Conservation (phyloP, 495 filamentous ascomycete species). For the Annulohypoxylon moriforme region DNA sequence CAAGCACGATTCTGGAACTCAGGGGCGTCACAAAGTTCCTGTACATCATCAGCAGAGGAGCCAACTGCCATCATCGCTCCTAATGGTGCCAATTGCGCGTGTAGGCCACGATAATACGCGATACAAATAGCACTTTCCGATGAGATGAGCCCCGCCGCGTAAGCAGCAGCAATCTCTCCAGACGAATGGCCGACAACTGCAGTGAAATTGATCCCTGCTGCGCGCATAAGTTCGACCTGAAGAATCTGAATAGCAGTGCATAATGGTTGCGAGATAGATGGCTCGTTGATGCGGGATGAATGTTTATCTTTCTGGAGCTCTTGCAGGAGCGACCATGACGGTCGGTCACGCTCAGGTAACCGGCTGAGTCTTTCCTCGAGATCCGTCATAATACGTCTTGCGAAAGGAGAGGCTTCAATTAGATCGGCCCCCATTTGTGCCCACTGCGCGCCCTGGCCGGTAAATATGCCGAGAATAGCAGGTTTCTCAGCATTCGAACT, state of each 20-base stretch:
- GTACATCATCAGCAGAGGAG: not conserved
- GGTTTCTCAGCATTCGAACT: not conserved
- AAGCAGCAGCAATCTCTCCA: conserved; percentile 69
- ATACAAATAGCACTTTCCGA: conserved; percentile 52
- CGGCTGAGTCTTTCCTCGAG: not conserved
- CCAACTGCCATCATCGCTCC: conserved; percentile 1
- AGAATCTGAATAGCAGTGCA: conserved; percentile 57
- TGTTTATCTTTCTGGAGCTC: not conserved
- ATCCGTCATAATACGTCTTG: not conserved
- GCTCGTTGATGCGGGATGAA: not conserved
- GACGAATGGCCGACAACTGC: conserved; percentile 70
- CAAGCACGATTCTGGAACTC: not conserved
- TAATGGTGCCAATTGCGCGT: not conserved
- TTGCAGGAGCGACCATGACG: conserved; percentile 6
- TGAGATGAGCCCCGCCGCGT: conserved; percentile 52
- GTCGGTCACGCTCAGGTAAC: not conserved
- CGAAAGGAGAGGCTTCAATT: not conserved
- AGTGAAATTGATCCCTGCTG: conserved; percentile 59
- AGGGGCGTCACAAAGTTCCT: not conserved
- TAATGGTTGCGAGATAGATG: conserved; percentile 30
- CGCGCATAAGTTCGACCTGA: conserved; percentile 61
- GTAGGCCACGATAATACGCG: conserved; percentile 52
- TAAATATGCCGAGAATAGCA: conserved; percentile 23
- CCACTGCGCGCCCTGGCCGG: conserved; percentile 18
- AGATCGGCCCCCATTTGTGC: conserved; percentile 1